Percentiles rank a stretch among this genome's conserved stretches.
phyloP scores from a whole-genome alignment of 2,329 filamentous ascomycete species.

The Verticillium zaregamsianum region DNA sequence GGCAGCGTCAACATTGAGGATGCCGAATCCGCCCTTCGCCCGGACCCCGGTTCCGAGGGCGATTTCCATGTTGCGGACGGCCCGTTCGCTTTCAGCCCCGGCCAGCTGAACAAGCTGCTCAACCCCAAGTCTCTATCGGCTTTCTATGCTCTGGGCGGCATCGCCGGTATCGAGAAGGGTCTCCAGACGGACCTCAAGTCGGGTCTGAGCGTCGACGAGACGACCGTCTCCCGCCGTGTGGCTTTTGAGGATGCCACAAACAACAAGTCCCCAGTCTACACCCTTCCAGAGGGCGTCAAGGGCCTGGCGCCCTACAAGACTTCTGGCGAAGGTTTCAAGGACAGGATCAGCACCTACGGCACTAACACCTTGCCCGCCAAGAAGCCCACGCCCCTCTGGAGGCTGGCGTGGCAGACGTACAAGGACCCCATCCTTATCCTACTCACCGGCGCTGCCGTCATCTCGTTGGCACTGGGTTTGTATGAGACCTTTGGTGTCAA shows the following conservation, averaged over 20 bases:
- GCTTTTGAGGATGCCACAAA: conserved; percentile 62
- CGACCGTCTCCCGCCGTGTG: conserved; percentile 55
- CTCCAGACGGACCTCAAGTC: conserved; percentile 58
- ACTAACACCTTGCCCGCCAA: conserved; percentile 60
- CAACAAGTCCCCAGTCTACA: conserved; percentile 9
- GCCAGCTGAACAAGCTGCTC: conserved; percentile 68
- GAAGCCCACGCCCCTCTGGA: conserved; percentile 57
- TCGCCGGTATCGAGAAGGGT: conserved; percentile 66
- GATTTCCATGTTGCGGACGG: conserved; percentile 71
- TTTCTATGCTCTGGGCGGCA: conserved; percentile 66
- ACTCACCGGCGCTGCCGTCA: conserved; percentile 59
- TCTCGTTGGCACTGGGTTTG: conserved; percentile 62
- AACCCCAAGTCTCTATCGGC: conserved; percentile 71
- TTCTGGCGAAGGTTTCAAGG: conserved; percentile 24
- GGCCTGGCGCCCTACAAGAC: background rate
- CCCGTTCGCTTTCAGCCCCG: conserved; percentile 69
- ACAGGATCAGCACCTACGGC: conserved; percentile 54
- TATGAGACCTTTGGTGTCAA: conserved; percentile 59
- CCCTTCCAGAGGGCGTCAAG: background rate
- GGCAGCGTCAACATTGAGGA: conserved; percentile 14
- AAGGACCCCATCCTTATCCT: conserved; percentile 67
- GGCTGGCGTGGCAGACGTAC: conserved; percentile 62
- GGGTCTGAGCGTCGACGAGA: conserved; percentile 68
- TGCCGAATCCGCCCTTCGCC: conserved; percentile 51
- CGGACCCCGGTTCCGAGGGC: conserved; percentile 66